phyloP scores from a whole-genome alignment of 345 rosid genomes.

The Salix purpurea region DNA sequence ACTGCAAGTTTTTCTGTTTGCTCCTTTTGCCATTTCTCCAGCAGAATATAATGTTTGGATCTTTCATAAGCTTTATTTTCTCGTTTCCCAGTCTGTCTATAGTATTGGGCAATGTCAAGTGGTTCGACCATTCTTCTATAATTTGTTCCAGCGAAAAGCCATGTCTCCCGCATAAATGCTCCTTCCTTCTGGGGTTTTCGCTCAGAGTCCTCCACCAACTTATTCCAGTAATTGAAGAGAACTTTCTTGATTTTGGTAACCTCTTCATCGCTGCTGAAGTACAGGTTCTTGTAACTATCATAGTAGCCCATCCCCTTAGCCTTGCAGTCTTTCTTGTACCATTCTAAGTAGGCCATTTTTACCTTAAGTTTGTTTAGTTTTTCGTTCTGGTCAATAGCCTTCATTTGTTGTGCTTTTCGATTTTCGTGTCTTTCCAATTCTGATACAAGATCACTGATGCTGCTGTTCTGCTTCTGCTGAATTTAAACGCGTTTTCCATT shows the following conservation, averaged over 20 bases:
- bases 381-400: conserved; percentile 17
- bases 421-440: conserved; percentile 27
- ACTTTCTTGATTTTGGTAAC: conserved; percentile 13
- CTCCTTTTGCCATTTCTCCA: conserved; percentile 45
- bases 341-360: conserved; percentile 43
- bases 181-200: conserved; percentile 47
- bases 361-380: conserved; percentile 40
- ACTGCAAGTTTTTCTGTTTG: neutral
- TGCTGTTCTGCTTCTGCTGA: conserved; percentile 14
- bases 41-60: conserved; percentile 37
- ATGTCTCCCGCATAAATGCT: conserved; percentile 19
- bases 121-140: conserved; percentile 75
- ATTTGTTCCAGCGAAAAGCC: conserved; percentile 44
- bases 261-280: neutral
- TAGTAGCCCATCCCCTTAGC: conserved; percentile 44
- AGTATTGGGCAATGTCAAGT: conserved; percentile 68
- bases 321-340: conserved; percentile 54
- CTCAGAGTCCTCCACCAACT: conserved; percentile 42
- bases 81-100: conserved; percentile 14
- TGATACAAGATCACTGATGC: conserved; percentile 3
- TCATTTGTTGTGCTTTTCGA: conserved; percentile 7
- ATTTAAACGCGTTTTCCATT: too few relatives aligned
- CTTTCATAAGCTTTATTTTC: conserved; percentile 42
- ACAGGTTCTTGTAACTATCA: conserved; percentile 41
- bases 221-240: conserved; percentile 44